Evolutionary conservation across 192 early-diverging fungal species (phyloP), one percentile per base, ranked within the genome.

Genomic region (Dissophora globulifera): DNA sequence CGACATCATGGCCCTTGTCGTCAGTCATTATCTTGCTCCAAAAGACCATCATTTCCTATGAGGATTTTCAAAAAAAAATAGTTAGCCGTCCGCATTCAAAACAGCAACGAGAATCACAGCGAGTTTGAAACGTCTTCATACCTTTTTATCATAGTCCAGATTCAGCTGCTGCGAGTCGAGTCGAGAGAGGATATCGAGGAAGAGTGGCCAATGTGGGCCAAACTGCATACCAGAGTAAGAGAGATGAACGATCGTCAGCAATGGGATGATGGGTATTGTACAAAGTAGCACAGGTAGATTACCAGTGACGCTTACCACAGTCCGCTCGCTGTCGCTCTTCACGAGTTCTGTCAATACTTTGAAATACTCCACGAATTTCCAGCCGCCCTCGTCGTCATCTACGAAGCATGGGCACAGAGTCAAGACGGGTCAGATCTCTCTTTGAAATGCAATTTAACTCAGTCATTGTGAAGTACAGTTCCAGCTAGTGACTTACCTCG

Each of bases 121-220:
- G 38, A 40, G 8, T 40, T 40, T 40, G 7, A n/a, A n/a, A n/a
- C 4, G 25, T 1, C 16, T 2, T 13, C 10, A 22, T 65, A 75
- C 70, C 58, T 67, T 76, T 29, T 76, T 76, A 27, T 76, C 72
- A 45, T 62, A 67, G 17, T 76, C 72, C 23, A 67, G 31, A 22
- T 46, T 54, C n/a, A 76, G 27, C 27, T 76, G 62, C 15, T 76
- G 52, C 15, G 51, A 32, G 50, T 76, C 72, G 32, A 76, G 41
- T 41, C 30, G 46, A 0, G 33, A 50, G 11, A 76, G 17, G 23
- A 76, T 41, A 0, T 76, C 72, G 22, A 76, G 31, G 47, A 76
- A 76, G 2, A 52, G 6, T 6, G 20, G n/a, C n/a, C n/a, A n/a
- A n/a, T n/a, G n/a, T n/a, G n/a, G n/a, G n/a, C n/a, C n/a, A n/a